Percentiles rank a stretch among this genome's conserved stretches.
These are phyloP conservation scores for Nakazawaea siamensis DNA, from an alignment of 805 yeast species.

Conservation along the genomic window DNA sequence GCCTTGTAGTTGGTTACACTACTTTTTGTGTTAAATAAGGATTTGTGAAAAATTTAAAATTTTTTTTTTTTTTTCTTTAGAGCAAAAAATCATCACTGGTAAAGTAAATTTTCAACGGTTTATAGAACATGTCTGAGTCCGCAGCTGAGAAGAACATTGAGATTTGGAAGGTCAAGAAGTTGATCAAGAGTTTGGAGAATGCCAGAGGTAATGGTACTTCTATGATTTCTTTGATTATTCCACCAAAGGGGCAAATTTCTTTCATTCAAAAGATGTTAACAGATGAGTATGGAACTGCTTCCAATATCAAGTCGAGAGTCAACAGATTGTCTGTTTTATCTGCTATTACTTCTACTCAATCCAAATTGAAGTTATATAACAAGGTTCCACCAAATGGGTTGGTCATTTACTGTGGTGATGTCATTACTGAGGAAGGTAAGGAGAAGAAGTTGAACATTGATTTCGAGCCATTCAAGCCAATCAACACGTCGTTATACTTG, in stretches of 20 bases:
- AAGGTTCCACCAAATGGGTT: constrained; percentile 91
- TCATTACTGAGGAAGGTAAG: constrained; percentile 93
- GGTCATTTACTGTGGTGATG: constrained; percentile 97
- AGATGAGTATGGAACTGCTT: constrained; percentile 98
- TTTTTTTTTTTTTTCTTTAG: too few species aligned
- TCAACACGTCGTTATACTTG: constrained; percentile 89
- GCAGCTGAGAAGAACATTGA: constrained; percentile 96
- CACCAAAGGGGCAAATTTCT: constrained; percentile 92
- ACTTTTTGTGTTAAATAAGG: too few species aligned
- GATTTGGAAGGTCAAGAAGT: constrained; percentile 97
- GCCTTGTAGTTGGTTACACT: too few species aligned
- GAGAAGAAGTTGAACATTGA: constrained; percentile 95
- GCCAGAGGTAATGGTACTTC: constrained; percentile 99
- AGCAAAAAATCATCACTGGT: not conserved
- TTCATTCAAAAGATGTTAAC: constrained; percentile 85
- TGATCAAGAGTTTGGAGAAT: constrained; percentile 75
- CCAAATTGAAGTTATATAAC: constrained; percentile 83
- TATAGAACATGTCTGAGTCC: constrained; percentile 31
- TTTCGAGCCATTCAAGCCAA: constrained; percentile 98
- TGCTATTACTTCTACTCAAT: constrained; percentile 98
- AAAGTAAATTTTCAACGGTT: too few species aligned
- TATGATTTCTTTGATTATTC: constrained; percentile 93
- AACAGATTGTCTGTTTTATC: constrained; percentile 91
- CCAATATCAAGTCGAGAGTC: constrained; percentile 96
- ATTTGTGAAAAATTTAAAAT: not conserved